Conservation (phyloP, 179 eudicot genomes). For the Spergularia azorica region DNA sequence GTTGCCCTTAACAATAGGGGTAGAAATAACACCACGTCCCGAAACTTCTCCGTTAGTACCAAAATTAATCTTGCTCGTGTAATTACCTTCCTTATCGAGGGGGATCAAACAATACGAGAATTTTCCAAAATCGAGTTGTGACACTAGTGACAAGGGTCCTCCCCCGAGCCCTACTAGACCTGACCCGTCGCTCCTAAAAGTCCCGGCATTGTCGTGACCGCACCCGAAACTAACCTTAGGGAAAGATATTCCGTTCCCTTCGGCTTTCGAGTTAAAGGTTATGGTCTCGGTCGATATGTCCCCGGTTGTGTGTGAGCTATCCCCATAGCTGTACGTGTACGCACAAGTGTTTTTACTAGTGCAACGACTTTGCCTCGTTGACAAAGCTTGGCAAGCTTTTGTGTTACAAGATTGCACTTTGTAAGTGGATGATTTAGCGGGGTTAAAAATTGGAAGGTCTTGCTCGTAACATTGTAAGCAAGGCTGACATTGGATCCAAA, state of each 20-base stretch:
- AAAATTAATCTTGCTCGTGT: conserved; percentile 48
- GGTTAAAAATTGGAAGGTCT: conserved; percentile 39
- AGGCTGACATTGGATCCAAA: conserved; percentile 61
- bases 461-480: conserved; percentile 44
- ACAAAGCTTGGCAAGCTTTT: conserved; percentile 23
- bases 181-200: conserved; percentile 32
- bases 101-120: conserved; percentile 57
- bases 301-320: conserved; percentile 41
- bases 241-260: background rate
- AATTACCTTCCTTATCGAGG: background rate
- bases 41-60: conserved; percentile 35
- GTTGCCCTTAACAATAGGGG: conserved; percentile 27
- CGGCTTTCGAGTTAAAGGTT: background rate
- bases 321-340: conserved; percentile 40
- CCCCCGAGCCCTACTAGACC: conserved; percentile 67
- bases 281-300: conserved; percentile 16
- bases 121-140: conserved; percentile 45
- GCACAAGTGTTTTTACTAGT: conserved; percentile 21
- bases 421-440: conserved; percentile 39
- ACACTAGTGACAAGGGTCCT: conserved; percentile 40
- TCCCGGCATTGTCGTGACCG: conserved; percentile 45
- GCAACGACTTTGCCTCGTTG: conserved; percentile 1
- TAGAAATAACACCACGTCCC: conserved; percentile 39
- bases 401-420: conserved; percentile 34
- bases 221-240: conserved; percentile 46